Evolutionary conservation across 768 basidiomycete species (phyloP).

Genomic region (Boletus subparvulus): DNA sequence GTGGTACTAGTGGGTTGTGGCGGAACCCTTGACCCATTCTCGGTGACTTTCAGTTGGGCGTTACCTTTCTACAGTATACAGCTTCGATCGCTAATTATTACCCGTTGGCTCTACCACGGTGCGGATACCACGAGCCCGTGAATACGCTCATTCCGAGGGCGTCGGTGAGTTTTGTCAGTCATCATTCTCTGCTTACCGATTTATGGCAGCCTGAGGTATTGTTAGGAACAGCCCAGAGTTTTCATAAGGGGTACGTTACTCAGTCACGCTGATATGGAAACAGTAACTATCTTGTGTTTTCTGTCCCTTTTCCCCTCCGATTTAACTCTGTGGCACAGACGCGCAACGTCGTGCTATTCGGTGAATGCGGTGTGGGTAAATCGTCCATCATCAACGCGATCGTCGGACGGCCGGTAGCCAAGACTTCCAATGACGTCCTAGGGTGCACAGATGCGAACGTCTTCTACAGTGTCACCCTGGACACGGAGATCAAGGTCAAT

Average conservation of each 20-base stretch:
- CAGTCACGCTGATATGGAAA: constrained; percentile 3
- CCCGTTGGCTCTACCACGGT: neutral
- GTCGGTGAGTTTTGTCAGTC: constrained; percentile 2
- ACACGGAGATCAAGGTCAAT: constrained; percentile 16
- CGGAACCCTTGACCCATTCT: constrained; percentile 6
- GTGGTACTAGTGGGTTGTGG: neutral
- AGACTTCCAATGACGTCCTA: constrained; percentile 26
- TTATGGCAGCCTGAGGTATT: neutral
- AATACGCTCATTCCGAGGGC: neutral
- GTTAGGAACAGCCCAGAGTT: neutral
- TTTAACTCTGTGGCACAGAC: neutral
- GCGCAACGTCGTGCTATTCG: constrained; percentile 39
- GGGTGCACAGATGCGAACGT: constrained; percentile 31
- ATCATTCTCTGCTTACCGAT: neutral
- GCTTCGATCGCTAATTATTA: neutral
- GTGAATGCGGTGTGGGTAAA: constrained; percentile 36
- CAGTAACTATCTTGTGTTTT: neutral
- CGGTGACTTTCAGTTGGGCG: neutral
- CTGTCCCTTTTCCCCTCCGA: neutral
- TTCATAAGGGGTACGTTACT: neutral
- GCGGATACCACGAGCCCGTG: neutral
- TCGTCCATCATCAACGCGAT: constrained; percentile 42
- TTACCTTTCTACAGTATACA: neutral
- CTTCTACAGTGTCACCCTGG: constrained; percentile 16
- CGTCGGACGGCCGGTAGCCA: constrained; percentile 23